phyloP scores from a whole-genome alignment of 192 early-diverging fungal genomes.

The Lunasporangiospora selenospora region DNA sequence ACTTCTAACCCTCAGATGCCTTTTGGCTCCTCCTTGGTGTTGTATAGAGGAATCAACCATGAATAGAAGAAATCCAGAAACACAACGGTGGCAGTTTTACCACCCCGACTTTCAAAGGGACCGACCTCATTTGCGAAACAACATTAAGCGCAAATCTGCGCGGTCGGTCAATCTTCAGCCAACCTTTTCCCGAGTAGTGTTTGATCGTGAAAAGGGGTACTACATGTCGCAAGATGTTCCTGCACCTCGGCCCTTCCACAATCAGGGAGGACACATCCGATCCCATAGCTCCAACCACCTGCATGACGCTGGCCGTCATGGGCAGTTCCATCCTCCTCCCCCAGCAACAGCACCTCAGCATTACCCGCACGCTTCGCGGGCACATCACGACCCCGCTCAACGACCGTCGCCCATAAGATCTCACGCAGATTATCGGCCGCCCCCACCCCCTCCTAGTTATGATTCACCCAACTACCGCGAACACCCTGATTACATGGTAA shows the following conservation, averaged over 20 bases:
- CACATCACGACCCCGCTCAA: conserved; percentile 14
- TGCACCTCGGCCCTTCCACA: conserved; percentile 17
- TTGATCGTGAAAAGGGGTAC: conserved; percentile 43
- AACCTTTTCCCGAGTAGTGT: conserved; percentile 39
- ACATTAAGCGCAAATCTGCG: conserved; percentile 71
- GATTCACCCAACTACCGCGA: no score
- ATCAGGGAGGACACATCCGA: conserved; percentile 7
- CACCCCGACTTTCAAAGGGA: conserved; percentile 85
- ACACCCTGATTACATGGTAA: no score
- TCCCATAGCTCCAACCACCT: conserved; percentile 18
- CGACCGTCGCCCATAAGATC: neutral
- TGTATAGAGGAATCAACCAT: conserved; percentile 57
- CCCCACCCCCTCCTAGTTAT: no score
- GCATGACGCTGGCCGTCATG: conserved; percentile 6
- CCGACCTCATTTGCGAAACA: conserved; percentile 68
- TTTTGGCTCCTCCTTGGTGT: no score
- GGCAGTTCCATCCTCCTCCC: conserved; percentile 12
- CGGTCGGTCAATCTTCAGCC: conserved; percentile 33
- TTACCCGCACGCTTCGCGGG: conserved; percentile 8
- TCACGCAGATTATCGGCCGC: conserved; percentile 4
- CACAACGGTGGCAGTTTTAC: conserved; percentile 88
- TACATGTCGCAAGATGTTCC: conserved; percentile 42
- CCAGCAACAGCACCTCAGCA: conserved; percentile 12
- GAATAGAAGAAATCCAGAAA: conserved; percentile 53
- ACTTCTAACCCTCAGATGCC: no score